phyloP scores from a whole-genome alignment of 2,329 filamentous ascomycete genomes.

The Pyrenochaeta sp. region DNA sequence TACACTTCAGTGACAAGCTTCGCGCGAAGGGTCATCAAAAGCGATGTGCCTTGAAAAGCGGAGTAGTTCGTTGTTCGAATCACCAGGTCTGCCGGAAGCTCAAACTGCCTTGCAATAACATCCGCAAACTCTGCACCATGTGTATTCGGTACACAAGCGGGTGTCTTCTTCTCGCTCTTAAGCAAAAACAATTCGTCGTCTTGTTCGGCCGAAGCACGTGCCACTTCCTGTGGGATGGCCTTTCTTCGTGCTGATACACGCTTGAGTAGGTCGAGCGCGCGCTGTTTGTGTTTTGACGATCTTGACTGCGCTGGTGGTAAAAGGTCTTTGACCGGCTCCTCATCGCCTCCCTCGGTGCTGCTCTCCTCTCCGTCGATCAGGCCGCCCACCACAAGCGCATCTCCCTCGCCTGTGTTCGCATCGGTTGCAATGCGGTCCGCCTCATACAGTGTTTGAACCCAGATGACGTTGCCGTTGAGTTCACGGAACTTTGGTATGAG shows the following conservation, averaged over 20 bases:
- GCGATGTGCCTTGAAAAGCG: slow-evolving; percentile 77
- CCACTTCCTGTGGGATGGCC: slow-evolving; percentile 35
- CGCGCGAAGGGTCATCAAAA: slow-evolving; percentile 81
- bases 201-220: slow-evolving; percentile 45
- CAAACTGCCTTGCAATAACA: slow-evolving; percentile 59
- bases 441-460: slow-evolving; percentile 81
- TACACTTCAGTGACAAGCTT: slow-evolving; percentile 89
- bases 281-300: slow-evolving; percentile 46
- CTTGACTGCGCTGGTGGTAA: slow-evolving; percentile 40
- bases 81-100: slow-evolving; percentile 60
- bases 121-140: slow-evolving; percentile 61
- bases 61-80: slow-evolving; percentile 84
- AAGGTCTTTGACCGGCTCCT: slow-evolving; percentile 30
- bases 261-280: slow-evolving; percentile 49
- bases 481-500: slow-evolving; percentile 78
- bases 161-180: slow-evolving; percentile 46
- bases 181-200: slow-evolving; percentile 58
- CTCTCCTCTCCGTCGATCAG: slow-evolving; percentile 45
- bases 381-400: slow-evolving; percentile 54
- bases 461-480: slow-evolving; percentile 75
- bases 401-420: slow-evolving; percentile 56
- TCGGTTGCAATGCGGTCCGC: slow-evolving; percentile 66
- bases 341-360: slow-evolving; percentile 46
- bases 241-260: slow-evolving; percentile 45
- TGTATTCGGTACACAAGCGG: slow-evolving; percentile 54